Conservation (phyloP, 2,329 filamentous ascomycete genomes). For the Phyllosticta paracitricarpa region DNA sequence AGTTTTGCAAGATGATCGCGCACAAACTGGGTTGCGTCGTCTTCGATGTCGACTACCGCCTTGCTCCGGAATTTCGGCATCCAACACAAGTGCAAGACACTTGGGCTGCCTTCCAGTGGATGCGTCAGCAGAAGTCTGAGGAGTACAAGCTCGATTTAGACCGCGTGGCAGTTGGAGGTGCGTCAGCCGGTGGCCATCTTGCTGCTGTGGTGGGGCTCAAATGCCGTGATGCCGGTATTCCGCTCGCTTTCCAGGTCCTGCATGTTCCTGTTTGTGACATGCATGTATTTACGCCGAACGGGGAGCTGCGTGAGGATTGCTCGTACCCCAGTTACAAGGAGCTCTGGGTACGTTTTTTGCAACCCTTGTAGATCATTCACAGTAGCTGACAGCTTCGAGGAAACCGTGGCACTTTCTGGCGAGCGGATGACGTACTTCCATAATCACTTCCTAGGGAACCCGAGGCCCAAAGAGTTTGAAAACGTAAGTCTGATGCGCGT, state of each 20-base stretch:
- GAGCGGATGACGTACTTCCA: slow-evolving; percentile 33
- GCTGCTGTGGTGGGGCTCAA: slow-evolving; percentile 29
- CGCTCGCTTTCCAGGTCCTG: slow-evolving; percentile 28
- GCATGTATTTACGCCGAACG: slow-evolving; percentile 27
- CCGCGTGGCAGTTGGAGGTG: slow-evolving; percentile 25
- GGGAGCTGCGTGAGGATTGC: slow-evolving; percentile 25
- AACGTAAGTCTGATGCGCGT: slow-evolving; percentile 19
- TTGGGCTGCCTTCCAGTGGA: slow-evolving; percentile 21
- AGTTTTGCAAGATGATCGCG: slow-evolving; percentile 21
- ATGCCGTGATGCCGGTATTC: slow-evolving; percentile 28
- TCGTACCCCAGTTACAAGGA: slow-evolving; percentile 25
- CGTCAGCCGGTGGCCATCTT: slow-evolving; percentile 32
- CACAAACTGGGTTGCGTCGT: slow-evolving; percentile 13
- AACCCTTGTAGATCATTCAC: slow-evolving; percentile 19
- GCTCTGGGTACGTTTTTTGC: neutral
- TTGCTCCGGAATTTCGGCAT: slow-evolving; percentile 24
- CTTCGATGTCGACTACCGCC: slow-evolving; percentile 26
- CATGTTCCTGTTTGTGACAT: slow-evolving; percentile 29
- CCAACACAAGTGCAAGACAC: slow-evolving; percentile 28
- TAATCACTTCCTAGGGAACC: slow-evolving; percentile 28
- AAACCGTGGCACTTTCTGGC: slow-evolving; percentile 24
- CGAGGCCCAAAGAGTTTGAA: slow-evolving; percentile 24
- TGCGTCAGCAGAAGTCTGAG: slow-evolving; percentile 11
- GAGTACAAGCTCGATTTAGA: slow-evolving; percentile 2
- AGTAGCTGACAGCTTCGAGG: slow-evolving; percentile 22